Conservation (phyloP, 192 early-diverging fungal species). For the Linnemannia zychae region DNA sequence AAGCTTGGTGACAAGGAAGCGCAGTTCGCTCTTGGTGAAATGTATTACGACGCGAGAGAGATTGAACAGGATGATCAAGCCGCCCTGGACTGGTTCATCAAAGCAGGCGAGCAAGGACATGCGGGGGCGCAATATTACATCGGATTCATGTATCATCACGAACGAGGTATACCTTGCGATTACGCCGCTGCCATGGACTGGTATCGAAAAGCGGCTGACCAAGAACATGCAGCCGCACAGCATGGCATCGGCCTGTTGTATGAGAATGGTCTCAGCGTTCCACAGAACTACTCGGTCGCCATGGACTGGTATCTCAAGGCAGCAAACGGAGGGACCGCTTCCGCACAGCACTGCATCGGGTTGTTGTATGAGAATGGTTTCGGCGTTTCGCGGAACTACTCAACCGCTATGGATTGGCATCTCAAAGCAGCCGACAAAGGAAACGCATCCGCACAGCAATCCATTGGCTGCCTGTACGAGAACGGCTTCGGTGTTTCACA, state of each 20-base stretch:
- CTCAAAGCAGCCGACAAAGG: background rate
- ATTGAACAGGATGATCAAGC: background rate
- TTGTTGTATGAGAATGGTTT: no score
- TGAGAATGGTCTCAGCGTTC: background rate
- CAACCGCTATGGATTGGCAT: background rate
- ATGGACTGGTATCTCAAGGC: no score
- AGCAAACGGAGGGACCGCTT: no score
- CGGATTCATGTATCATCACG: background rate
- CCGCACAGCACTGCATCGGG: no score
- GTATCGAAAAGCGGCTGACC: background rate
- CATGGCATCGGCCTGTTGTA: no score
- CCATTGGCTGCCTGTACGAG: no score
- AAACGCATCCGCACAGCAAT: background rate
- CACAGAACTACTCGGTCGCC: background rate
- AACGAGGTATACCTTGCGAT: background rate
- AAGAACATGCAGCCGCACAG: background rate
- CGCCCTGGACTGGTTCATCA: background rate
- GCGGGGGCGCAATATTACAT: background rate
- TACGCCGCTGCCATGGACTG: background rate
- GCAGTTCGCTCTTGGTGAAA: background rate
- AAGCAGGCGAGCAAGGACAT: background rate
- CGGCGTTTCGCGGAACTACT: no score
- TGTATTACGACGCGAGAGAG: background rate
- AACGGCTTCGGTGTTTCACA: no score
- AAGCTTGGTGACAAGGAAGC: background rate